Percentiles rank a stretch among this genome's conserved stretches.
phyloP scores from a whole-genome alignment of 306 rosid species.

The Cucurbita pepo region DNA sequence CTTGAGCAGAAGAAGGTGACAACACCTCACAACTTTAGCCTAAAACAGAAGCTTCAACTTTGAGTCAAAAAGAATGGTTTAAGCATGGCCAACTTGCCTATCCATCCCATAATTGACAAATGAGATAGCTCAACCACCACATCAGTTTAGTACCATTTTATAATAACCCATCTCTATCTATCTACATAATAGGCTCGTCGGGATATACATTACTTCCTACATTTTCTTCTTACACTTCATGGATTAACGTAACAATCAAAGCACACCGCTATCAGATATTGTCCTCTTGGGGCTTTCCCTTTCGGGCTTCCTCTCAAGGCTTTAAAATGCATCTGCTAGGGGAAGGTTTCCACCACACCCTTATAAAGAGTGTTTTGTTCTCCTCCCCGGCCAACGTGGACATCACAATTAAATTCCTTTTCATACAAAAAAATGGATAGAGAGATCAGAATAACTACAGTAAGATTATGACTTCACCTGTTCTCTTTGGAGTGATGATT shows the following conservation, averaged over 20 bases:
- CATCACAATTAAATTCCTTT: background rate
- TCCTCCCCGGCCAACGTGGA: too few species aligned
- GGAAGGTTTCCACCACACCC: too few species aligned
- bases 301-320: too few species aligned
- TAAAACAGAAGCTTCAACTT: background rate
- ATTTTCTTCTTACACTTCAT: background rate
- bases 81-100: background rate
- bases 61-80: background rate
- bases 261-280: too few species aligned
- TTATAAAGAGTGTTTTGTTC: too few species aligned
- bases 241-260: too few species aligned
- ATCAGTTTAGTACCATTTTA: background rate
- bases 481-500: too few species aligned
- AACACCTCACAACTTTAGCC: background rate
- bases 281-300: too few species aligned
- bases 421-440: background rate
- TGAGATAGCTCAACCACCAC: background rate
- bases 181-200: background rate
- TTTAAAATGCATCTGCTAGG: too few species aligned
- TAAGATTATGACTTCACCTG: too few species aligned
- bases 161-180: background rate
- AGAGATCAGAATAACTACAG: background rate
- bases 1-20: background rate
- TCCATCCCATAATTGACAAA: background rate
- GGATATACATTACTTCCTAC: background rate